Evolutionary conservation across 257 asterid genomes (phyloP).

Genomic region (Linaria vulgaris): DNA sequence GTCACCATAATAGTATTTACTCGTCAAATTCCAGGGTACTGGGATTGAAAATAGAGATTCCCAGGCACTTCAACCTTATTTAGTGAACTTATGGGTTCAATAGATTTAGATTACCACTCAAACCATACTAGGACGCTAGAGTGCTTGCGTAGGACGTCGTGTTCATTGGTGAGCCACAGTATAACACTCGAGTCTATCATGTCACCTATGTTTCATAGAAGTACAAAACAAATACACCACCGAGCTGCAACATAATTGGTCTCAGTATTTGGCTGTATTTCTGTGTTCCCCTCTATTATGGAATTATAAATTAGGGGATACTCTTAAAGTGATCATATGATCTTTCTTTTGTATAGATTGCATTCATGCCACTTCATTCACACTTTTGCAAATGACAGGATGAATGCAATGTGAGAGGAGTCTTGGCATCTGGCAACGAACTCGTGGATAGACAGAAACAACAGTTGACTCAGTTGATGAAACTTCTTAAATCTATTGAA

Average conservation of each 20-base stretch:
- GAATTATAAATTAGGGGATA: slow-evolving; percentile 8
- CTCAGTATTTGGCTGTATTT: not conserved
- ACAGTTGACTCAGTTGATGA: slow-evolving; percentile 54
- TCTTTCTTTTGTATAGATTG: not conserved
- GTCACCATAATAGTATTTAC: too few species aligned
- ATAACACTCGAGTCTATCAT: not conserved
- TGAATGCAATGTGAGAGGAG: slow-evolving; percentile 40
- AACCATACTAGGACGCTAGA: too few species aligned
- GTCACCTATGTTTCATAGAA: not conserved
- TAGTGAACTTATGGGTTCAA: not conserved
- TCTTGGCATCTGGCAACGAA: slow-evolving; percentile 52
- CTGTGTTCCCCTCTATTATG: slow-evolving; percentile 10
- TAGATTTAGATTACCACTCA: too few species aligned
- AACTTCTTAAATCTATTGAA: slow-evolving; percentile 59
- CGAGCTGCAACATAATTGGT: not conserved
- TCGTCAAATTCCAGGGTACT: not conserved
- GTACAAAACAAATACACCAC: slow-evolving; percentile 14
- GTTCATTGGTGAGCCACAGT: not conserved
- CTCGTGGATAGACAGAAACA: slow-evolving; percentile 54
- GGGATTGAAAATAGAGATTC: not conserved
- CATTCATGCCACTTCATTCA: not conserved
- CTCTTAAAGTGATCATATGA: not conserved
- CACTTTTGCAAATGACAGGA: slow-evolving; percentile 36
- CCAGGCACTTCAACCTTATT: slow-evolving; percentile 1
- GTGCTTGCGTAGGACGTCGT: not conserved